These are phyloP conservation scores for Leccinum subgranulosum DNA, from an alignment of 768 basidiomycete species.

Conservation along the genomic window DNA sequence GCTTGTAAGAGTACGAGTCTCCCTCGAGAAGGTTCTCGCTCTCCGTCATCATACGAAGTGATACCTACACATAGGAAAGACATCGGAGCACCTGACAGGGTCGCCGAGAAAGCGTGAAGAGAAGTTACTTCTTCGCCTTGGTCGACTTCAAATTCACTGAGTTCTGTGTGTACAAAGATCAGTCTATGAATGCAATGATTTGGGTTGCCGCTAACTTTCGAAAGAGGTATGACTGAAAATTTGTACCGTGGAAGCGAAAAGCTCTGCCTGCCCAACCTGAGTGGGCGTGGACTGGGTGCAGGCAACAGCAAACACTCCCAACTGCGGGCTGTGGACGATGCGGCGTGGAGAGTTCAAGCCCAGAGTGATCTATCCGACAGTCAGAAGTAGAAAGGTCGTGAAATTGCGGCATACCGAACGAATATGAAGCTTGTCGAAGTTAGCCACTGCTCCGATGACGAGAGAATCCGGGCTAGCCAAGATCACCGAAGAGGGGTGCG, in stretches of 20 bases:
- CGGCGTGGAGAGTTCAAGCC: constrained; percentile 70
- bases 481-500: constrained; percentile 53
- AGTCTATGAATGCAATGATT: background rate
- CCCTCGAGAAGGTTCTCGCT: constrained; percentile 53
- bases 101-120: constrained; percentile 34
- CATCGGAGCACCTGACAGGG: constrained; percentile 28
- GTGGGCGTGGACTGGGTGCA: constrained; percentile 53
- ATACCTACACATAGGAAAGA: constrained; percentile 53
- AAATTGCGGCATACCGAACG: constrained; percentile 51
- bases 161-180: constrained; percentile 15
- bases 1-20: constrained; percentile 55
- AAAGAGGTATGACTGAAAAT: constrained; percentile 65
- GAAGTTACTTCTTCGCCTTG: constrained; percentile 63
- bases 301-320: constrained; percentile 63
- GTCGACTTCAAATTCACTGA: constrained; percentile 30
- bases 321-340: constrained; percentile 55
- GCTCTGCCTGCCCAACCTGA: constrained; percentile 49
- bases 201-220: constrained; percentile 44
- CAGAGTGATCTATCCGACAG: constrained; percentile 52
- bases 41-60: constrained; percentile 38
- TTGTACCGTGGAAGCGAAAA: constrained; percentile 54
- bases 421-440: constrained; percentile 78
- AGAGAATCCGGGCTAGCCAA: constrained; percentile 54
- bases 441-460: constrained; percentile 61
- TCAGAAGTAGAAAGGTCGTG: background rate